Evolutionary conservation across 176 grass and related monocot genomes (phyloP), one percentile per base, ranked within the genome.

Genomic region (Puya raimondii): DNA sequence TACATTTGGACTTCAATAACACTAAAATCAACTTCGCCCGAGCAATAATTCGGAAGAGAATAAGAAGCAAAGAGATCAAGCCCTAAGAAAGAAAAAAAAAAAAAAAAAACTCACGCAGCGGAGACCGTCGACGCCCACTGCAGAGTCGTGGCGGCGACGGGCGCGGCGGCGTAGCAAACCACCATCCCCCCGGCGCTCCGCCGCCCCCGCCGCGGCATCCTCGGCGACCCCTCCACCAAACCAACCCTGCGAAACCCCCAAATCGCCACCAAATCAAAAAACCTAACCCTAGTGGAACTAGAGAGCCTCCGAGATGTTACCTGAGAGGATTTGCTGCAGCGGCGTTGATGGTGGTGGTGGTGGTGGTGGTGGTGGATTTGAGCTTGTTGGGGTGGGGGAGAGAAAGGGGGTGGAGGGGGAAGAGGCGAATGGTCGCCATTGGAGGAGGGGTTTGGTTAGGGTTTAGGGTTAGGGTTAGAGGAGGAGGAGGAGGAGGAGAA

Each of bases 81-180:
- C 8, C 29, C 14, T 66, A 7, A 33, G 10, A 42, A 21, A 53
- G 14, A 51, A 27, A 16, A 64, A 49, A 29, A 2, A 15, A 11
- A 12, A 33, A 56, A 9, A 23, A 68, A 51, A 8, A 83, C 92
- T 90, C 74, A 99, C 94, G 82, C 87, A 49, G 72, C 51, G 15
- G 94, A 88, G 54, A 82, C 80, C 22, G 84, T 84, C 20, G 86
- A 92, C 70, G 84, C 70, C 94, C 94, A 97, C 23, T 90, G 84
- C 71, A 92, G 81, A n/a, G 89, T 85, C 13, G 4, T 63, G 13
- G 77, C 77, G 67, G 57, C 81, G 8, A 97, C 48, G 49, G 86
- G 27, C 51, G 74, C 76, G 52, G 84, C 74, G 17, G 86, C 70
- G 50, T 47, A 76, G 69, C 89, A 88, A 11, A 90, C 84, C 27